Base-by-base conservation (phyloP, 2,329 filamentous ascomycete genomes). In the Colletotrichum somersetense region DNA sequence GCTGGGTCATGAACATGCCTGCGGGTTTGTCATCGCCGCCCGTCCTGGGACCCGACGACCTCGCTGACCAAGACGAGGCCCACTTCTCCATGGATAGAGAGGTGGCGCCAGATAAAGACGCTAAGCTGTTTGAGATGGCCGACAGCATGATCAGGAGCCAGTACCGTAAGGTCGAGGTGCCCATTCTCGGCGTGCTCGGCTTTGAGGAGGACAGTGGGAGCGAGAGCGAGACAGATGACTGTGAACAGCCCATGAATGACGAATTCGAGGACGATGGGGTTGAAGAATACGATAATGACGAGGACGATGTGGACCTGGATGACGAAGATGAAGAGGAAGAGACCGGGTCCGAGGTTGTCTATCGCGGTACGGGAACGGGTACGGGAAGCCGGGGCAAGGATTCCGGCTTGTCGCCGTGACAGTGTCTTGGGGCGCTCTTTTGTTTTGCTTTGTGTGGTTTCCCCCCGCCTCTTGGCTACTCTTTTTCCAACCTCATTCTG, bases 61-160 rank as follows among this genome's bases (percentile, higher is more conserved):
- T 79, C 23, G 64, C 73, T 63, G 84, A 86, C 66, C 77, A 77
- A 48, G 81, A 82, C 6, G 84, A 85, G 77, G 77, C 76, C 33
- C 76, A 79, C 33, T 85, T 85, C 74, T 80, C 81, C 67, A 79
- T 85, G 74, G 84, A 85, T 73, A 78, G 77, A 44, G 83, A 84
- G 48, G 74, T 75, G 14, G 74, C 77, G 12, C 62, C 72, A n/a
- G 84, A 85, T 76, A 82, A 83, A 75, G 84, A 86, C 73, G 74
- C 78, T 53, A 82, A 83, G 75, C 76, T 86, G 56, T 84, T 84
- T 63, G 78, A 80, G 57, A 81, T 85, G 74, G 84, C 84, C 61
- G 84, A 85, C 75, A 82, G 83, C 72, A 78, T 86, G 71, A 86
- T 86, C 78, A 84, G 82, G 77, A 85, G 83, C 74, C 84, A 86